Evolutionary conservation across 2,329 filamentous ascomycete species (phyloP).

Genomic region (Colletotrichum higginsianum): DNA sequence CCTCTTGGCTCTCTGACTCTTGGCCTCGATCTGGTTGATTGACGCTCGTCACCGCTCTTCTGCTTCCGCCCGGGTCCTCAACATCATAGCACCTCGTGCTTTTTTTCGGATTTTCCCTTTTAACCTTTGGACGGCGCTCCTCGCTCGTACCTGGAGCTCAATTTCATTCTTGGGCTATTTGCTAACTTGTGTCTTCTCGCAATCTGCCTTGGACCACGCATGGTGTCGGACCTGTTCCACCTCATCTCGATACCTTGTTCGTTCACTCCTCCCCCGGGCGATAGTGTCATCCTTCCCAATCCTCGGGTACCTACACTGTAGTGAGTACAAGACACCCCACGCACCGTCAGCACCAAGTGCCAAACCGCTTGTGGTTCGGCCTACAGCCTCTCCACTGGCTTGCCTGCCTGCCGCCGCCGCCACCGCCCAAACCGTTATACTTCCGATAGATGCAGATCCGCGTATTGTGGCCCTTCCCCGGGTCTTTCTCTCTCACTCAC

Average conservation of each 20-base stretch:
- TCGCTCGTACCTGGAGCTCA: neutral
- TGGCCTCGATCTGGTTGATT: neutral
- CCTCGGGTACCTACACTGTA: neutral
- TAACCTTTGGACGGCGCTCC: constrained; percentile 13
- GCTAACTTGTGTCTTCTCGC: too few relatives aligned
- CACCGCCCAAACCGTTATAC: constrained; percentile 37
- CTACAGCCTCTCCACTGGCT: constrained; percentile 35
- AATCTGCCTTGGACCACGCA: too few relatives aligned
- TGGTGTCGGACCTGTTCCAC: neutral
- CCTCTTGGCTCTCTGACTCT: neutral
- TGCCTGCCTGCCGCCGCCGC: neutral
- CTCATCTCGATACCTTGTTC: neutral
- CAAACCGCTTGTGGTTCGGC: constrained; percentile 31
- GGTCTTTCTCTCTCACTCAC: too few relatives aligned
- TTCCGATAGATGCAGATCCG: constrained; percentile 37
- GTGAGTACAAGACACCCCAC: neutral
- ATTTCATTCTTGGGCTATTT: too few relatives aligned
- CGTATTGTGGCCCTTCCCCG: constrained; percentile 17
- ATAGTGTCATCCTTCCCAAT: constrained; percentile 1
- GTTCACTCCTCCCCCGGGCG: neutral
- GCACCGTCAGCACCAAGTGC: constrained; percentile 14
- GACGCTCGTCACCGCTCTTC: neutral
- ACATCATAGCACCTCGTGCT: constrained; percentile 3
- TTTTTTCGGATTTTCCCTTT: neutral
- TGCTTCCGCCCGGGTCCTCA: neutral